Evolutionary conservation across 1,139 yeast genomes (phyloP), one percentile per base, ranked within the genome.

Genomic region (Candida albicans): DNA sequence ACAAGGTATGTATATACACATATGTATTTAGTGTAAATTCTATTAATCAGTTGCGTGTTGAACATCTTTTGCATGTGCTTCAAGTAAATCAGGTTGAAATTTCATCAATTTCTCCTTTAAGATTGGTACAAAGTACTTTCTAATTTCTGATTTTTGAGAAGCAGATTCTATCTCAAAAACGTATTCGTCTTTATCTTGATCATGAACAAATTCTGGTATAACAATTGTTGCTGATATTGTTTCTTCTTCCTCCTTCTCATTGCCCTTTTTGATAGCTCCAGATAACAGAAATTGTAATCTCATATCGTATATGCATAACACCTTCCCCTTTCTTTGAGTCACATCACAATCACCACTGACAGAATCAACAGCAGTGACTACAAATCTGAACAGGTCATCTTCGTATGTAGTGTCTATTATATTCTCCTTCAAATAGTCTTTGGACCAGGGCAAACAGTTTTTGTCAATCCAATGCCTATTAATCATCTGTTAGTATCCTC

Each of bases 391-490:
- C 3, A 58, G 64, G 9, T 68, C 77, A 34, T 63, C 56, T 32
- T 67, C 69, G 32, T 63, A 57, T 25, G 61, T 49, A 30, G 77
- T 63, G 43, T 68, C 58, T 9, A 67, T 53, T 34, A 84, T 64
- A 26, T 73, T 67, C 29, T 67, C 62, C 33, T 72, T 64, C 49
- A 86, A 70, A 58, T 84, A 85, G 10, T 67, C 66, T 56, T 79
- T 79, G 15, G 88, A 77, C 93, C 93, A 86, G 44, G 87, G 83
- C 43, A 85, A 73, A 54, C 91, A 84, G 68, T 85, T 84, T 59
- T 81, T 84, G 58, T 85, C 89, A 35, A 86, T 83, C 93, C 95
- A 86, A 69, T 86, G 93, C 95, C 84, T 75, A 29, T 42, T n/a
- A 43, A 40, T 14, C 8, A 11, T 24, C 43, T 37, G 68, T 59